Evolutionary conservation across 225 moss, liverwort and hornwort genomes (phyloP), one percentile per base, ranked within the genome.

Genomic region (Neckera pumila): DNA sequence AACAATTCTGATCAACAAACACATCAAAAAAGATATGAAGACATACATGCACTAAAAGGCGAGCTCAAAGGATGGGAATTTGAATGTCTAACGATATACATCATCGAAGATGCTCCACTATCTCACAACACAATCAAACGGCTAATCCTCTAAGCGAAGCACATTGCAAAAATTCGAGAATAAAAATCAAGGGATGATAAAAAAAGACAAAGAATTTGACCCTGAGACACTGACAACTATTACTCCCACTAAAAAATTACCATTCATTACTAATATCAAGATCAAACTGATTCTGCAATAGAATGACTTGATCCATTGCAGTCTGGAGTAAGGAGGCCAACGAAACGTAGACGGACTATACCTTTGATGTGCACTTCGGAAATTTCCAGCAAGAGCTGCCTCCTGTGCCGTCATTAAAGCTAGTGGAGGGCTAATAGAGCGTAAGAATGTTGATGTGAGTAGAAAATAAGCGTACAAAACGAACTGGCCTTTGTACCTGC

Each of bases 401-500:
- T 94, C 94, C 72, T 94, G 94, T 59, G 94, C 91, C 30, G 94
- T 94, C 91, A 94, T 94, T 85, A 92, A 65, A 67, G 94, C 94
- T 66, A 94, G 81, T 70, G 92, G 94, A 85, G 94, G 94, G 84
- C 94, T 94, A 80, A 94, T 94, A 81, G 91, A 94, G 57, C 94
- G 94, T 87, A 94, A 90, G 71, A 94, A 94, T 87, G 83, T 60
- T 81, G 94, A 92, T 56, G 92, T 92, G 54, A 94, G 80, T 51
- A 94, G 54, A 75, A 94, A 94, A 89, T 94, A 94, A 57, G 89
- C 86, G 61, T 94, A 94, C 65, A 94, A 86, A 58, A 92, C n/a
- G 87, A 92, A 89, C 76, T 94, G 94, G 69, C 94, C 94, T 87
- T 94, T 92, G 89, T 94, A 94, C 89, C 94, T 94, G 94, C 92